phyloP scores from a whole-genome alignment of 164 flowering plant genomes.

The Vitis rupestris region DNA sequence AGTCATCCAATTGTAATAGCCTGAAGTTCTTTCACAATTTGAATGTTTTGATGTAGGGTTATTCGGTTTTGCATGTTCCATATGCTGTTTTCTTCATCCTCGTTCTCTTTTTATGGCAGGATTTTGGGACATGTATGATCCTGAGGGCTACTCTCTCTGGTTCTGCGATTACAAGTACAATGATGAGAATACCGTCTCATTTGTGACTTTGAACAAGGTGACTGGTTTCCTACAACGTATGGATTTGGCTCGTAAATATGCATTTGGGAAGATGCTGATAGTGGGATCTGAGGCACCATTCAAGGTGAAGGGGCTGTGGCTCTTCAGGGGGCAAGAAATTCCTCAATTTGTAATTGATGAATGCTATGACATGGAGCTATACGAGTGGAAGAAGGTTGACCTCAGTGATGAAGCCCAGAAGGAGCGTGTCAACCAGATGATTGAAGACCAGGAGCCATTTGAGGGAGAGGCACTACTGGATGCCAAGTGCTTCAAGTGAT shows the following conservation, averaged over 20 bases:
- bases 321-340: constrained; percentile 87
- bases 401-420: constrained; percentile 73
- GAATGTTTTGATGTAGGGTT: background rate
- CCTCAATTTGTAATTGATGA: constrained; percentile 79
- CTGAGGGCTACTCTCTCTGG: constrained; percentile 74
- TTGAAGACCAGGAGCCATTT: constrained; percentile 89
- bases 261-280: constrained; percentile 90
- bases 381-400: constrained; percentile 85
- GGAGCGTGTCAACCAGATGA: constrained; percentile 87
- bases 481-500: constrained; percentile 92
- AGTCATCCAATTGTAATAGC: too few species aligned
- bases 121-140: constrained; percentile 99
- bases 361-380: constrained; percentile 92
- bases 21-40: background rate
- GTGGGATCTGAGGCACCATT: constrained; percentile 74
- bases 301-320: constrained; percentile 95
- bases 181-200: constrained; percentile 88
- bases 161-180: constrained; percentile 53
- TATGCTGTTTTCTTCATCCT: background rate
- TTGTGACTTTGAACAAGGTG: constrained; percentile 73
- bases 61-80: background rate
- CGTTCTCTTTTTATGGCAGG: constrained; percentile 42
- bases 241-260: constrained; percentile 91
- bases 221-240: constrained; percentile 60
- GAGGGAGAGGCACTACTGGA: constrained; percentile 87